Percentiles rank a stretch among this genome's conserved stretches.
Conservation (phyloP, 2,329 filamentous ascomycete genomes). For the Cercospora janseana region DNA sequence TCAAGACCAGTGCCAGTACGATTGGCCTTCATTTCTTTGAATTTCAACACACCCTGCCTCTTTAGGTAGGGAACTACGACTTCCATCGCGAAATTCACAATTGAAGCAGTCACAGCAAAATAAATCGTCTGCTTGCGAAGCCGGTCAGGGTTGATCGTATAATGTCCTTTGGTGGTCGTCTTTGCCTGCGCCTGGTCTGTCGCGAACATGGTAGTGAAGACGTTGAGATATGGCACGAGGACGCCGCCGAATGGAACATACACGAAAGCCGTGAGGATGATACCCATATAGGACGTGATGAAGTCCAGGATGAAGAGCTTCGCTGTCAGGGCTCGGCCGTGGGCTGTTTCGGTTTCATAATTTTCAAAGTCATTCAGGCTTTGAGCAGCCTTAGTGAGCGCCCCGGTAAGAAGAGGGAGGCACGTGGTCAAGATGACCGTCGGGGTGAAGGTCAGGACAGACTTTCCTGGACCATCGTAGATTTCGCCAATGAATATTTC, state of each 20-base stretch:
- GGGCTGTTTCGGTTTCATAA: conserved; percentile 81
- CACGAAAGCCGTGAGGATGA: conserved; percentile 90
- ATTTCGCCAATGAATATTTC: conserved; percentile 96
- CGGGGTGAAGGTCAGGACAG: conserved; percentile 80
- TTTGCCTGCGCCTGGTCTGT: conserved; percentile 66
- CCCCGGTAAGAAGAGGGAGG: conserved; percentile 72
- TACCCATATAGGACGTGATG: conserved; percentile 88
- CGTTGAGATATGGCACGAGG: conserved; percentile 79
- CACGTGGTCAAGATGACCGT: conserved; percentile 81
- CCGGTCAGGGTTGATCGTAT: conserved; percentile 77
- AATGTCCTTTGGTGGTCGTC: conserved; percentile 49
- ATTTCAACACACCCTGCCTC: conserved; percentile 72
- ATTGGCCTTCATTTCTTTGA: conserved; percentile 69
- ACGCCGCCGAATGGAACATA: conserved; percentile 88
- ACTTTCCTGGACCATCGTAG: conserved; percentile 84
- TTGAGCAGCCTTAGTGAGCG: conserved; percentile 74
- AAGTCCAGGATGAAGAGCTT: conserved; percentile 97
- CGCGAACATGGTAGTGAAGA: conserved; percentile 70
- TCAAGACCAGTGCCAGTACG: conserved; percentile 48
- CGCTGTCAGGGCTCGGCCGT: conserved; percentile 78
- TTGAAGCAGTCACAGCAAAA: conserved; percentile 89
- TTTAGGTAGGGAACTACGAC: conserved; percentile 82
- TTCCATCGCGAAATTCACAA: conserved; percentile 83
- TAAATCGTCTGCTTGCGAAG: conserved; percentile 92
- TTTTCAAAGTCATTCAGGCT: conserved; percentile 82